phyloP scores from a whole-genome alignment of 176 grass and related monocot genomes.

The Chrysopogon serrulatus region DNA sequence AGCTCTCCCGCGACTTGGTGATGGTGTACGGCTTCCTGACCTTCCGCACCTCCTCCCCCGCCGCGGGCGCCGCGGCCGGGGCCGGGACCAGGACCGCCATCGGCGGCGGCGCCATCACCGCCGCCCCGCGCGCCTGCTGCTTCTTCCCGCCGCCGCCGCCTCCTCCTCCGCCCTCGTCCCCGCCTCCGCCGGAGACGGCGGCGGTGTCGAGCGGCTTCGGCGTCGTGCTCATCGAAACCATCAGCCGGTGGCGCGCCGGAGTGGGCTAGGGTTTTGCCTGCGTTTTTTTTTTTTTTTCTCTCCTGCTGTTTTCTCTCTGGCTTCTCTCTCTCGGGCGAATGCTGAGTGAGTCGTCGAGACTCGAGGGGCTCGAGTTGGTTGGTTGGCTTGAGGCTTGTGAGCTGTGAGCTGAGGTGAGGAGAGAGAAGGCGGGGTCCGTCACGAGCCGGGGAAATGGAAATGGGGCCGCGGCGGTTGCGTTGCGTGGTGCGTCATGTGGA shows the following conservation, averaged over 20 bases:
- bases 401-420: background rate
- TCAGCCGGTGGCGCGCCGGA: slow-evolving; percentile 11
- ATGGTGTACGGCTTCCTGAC: slow-evolving; percentile 75
- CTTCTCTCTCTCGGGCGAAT: too few species aligned
- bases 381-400: background rate
- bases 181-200: background rate
- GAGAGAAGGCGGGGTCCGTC: too few species aligned
- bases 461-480: background rate
- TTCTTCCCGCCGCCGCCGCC: background rate
- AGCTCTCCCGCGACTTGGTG: slow-evolving; percentile 81
- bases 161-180: background rate
- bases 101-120: slow-evolving; percentile 24
- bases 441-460: background rate
- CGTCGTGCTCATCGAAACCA: slow-evolving; percentile 53
- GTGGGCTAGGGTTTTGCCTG: slow-evolving; percentile 33
- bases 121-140: background rate
- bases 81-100: slow-evolving; percentile 46
- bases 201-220: slow-evolving; percentile 26
- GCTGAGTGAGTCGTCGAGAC: background rate
- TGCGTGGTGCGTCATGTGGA: background rate
- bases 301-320: too few species aligned
- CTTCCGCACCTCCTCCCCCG: slow-evolving; percentile 38
- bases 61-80: background rate
- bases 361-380: background rate
- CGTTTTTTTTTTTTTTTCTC: background rate